Evolutionary conservation across 2,329 filamentous ascomycete species (phyloP).

Genomic region (Talaromyces sp.): DNA sequence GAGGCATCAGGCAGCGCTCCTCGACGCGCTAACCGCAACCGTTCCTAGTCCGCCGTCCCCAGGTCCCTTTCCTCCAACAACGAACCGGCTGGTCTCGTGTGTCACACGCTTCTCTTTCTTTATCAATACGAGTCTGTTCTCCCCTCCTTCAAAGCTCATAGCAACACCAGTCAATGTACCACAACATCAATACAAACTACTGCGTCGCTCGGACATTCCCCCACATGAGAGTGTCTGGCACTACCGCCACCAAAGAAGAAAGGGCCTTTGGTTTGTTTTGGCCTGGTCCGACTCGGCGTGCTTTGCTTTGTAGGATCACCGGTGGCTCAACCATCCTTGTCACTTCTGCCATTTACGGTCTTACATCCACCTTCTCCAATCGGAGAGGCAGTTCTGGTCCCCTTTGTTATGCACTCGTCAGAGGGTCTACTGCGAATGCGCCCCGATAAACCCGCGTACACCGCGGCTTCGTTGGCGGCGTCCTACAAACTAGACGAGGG

Average conservation of each 20-base stretch:
- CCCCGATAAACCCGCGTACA: constrained; percentile 26
- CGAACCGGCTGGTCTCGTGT: background rate
- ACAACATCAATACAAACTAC: background rate
- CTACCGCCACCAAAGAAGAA: background rate
- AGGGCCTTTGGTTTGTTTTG: background rate
- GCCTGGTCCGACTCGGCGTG: constrained; percentile 7
- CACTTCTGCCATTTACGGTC: background rate
- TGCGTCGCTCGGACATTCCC: background rate
- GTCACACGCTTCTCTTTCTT: background rate
- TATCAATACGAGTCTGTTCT: background rate
- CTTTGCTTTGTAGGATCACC: constrained; percentile 4
- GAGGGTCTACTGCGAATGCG: constrained; percentile 30
- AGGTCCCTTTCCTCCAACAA: background rate
- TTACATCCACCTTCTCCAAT: background rate
- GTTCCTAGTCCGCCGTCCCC: background rate
- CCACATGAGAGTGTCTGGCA: background rate
- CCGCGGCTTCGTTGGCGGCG: constrained; percentile 32
- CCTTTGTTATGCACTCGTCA: constrained; percentile 18
- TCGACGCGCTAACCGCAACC: background rate
- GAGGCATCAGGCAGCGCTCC: background rate
- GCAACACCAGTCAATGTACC: background rate
- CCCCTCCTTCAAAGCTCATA: background rate
- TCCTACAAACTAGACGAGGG: constrained; percentile 73
- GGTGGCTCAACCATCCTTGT: background rate
- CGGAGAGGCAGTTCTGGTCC: background rate